Percentiles rank a stretch among this genome's conserved stretches.
phyloP scores from a whole-genome alignment of 2,329 filamentous ascomycete genomes.

The Stemphylium beticola region DNA sequence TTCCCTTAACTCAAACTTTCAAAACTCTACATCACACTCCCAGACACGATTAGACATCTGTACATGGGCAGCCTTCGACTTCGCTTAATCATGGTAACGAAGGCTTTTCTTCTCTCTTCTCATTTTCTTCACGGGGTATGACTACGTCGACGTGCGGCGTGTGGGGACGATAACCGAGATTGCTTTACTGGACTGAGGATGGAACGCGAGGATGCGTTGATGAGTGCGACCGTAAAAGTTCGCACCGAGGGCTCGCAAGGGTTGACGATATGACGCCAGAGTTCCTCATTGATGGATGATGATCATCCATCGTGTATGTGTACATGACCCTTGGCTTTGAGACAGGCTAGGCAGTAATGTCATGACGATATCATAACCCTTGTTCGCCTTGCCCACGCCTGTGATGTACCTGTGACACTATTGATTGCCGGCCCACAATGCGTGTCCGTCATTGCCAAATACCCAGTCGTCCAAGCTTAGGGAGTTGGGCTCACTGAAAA shows the following conservation, averaged over 20 bases:
- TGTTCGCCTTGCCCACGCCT: background rate
- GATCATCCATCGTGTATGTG: constrained; percentile 30
- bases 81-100: constrained; percentile 39
- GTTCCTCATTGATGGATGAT: constrained; percentile 30
- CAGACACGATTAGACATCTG: constrained; percentile 42
- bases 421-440: constrained; percentile 27
- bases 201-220: constrained; percentile 17
- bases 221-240: constrained; percentile 37
- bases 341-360: constrained; percentile 38
- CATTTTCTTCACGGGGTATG: constrained; percentile 30
- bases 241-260: constrained; percentile 34
- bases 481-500: constrained; percentile 63
- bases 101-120: constrained; percentile 30
- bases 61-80: constrained; percentile 32
- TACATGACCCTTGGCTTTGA: constrained; percentile 22
- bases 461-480: constrained; percentile 69
- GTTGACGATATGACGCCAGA: constrained; percentile 42
- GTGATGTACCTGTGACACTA: background rate
- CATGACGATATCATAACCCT: constrained; percentile 35
- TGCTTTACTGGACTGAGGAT: constrained; percentile 21
- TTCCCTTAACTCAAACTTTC: constrained; percentile 22
- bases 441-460: constrained; percentile 55
- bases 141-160: constrained; percentile 27
- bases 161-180: constrained; percentile 31
- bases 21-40: constrained; percentile 35